A percentile compares a stretch with the other conserved stretches of the same genome.
phyloP scores from a whole-genome alignment of 176 grass and related monocot genomes.

The Themeda triandra region DNA sequence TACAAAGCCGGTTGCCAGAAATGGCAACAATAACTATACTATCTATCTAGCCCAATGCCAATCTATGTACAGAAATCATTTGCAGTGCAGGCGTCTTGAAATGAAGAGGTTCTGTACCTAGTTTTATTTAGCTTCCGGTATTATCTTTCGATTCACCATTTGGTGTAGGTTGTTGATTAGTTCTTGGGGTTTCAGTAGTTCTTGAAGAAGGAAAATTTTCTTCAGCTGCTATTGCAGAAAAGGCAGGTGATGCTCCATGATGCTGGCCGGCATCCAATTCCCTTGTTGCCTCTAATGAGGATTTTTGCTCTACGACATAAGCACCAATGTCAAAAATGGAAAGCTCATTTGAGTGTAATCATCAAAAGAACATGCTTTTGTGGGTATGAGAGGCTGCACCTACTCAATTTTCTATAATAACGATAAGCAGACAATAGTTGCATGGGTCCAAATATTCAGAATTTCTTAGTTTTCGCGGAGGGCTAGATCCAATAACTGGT shows the following conservation, averaged over 20 bases:
- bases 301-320: slow-evolving; percentile 24
- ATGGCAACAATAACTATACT: slow-evolving; percentile 14
- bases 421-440: not conserved
- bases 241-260: not conserved
- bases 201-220: not conserved
- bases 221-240: not conserved
- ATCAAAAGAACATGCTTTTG: not conserved
- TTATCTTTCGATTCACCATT: slow-evolving; percentile 18
- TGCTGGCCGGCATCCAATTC: slow-evolving; percentile 16
- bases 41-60: slow-evolving; percentile 24
- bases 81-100: not conserved
- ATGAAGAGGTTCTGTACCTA: not conserved
- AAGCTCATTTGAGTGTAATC: not conserved
- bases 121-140: not conserved
- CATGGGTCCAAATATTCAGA: not conserved
- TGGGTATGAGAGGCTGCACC: not conserved
- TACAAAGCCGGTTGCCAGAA: slow-evolving; percentile 22
- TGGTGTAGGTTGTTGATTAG: not conserved
- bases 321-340: slow-evolving; percentile 4
- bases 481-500: too few relatives aligned
- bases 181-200: not conserved
- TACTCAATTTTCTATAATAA: not conserved
- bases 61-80: slow-evolving; percentile 39
- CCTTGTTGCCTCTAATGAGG: slow-evolving; percentile 22
- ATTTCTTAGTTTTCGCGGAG: too few relatives aligned